Evolutionary conservation across 352 stramenopile species (phyloP), one percentile per base, ranked within the genome.

Genomic region (Globisporangium spiculum): DNA sequence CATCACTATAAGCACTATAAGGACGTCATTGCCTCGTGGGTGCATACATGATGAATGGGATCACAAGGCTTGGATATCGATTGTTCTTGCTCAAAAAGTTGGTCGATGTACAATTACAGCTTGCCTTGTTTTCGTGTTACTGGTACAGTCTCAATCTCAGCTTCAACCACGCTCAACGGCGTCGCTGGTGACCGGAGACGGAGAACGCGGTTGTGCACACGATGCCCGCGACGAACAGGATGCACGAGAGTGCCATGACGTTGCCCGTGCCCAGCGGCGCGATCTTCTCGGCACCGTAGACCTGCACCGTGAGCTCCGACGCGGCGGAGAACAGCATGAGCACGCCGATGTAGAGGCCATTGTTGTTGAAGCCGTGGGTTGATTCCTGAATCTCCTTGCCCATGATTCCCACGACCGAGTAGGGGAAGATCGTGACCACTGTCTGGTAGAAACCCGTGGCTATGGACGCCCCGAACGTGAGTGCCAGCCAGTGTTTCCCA

Each of bases 371-470:
- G 60, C 80, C 76, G 26, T 87, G 75, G 27, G 73, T 63, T 4
- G 84, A 87, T 36, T 81, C 83, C 62, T 89, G 83, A 32, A 92
- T 85, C 65, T 91, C 75, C 67, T 91, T 92, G 74, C 83, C 81
- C 80, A 93, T 86, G 62, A 93, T 90, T 8, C 86, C 86, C 22
- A 93, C 86, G 32, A 93, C 80, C 4, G 86, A 83, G 75, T 90
- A 93, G 24, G 86, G 83, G 57, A 93, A 91, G 27, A 93, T 79
- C 38, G 74, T 75, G 46, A 88, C 79, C 20, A 88, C 81, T 0
- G 81, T 78, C 60, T 86, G 85, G 63, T 91, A 93, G 55, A 88
- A 88, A 0, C 73, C 80, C 1, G 81, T 84, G 50, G 68, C 61
- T 9, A 92, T 71, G 56, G 92, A 92, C 50, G 80, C 71, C 10